Evolutionary conservation across 495 filamentous ascomycete species (phyloP).

Genomic region (Staphylotrichum longicolle): DNA sequence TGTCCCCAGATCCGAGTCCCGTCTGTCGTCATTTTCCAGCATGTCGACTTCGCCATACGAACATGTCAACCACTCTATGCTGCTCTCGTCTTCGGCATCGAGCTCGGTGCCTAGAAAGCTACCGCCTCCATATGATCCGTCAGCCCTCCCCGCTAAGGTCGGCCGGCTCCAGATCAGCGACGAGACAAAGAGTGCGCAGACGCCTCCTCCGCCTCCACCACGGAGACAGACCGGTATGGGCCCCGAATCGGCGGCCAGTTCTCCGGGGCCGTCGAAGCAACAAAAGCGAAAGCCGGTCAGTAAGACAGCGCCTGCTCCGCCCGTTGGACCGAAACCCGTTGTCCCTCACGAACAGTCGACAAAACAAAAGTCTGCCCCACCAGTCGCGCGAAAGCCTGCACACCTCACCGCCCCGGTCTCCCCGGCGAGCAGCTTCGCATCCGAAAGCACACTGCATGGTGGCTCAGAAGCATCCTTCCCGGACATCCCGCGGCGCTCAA

Average conservation of each 20-base stretch:
- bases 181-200: conserved; percentile 30
- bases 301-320: conserved; percentile 33
- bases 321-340: conserved; percentile 29
- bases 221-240: conserved; percentile 40
- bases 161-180: conserved; percentile 39
- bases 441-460: conserved; percentile 3
- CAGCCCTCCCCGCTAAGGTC: conserved; percentile 41
- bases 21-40: conserved; percentile 44
- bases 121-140: conserved; percentile 54
- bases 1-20: conserved; percentile 49
- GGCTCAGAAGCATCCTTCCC: conserved; percentile 5
- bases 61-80: conserved; percentile 46
- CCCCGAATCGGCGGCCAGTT: not conserved
- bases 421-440: conserved; percentile 30
- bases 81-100: conserved; percentile 44
- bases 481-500: conserved; percentile 11
- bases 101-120: conserved; percentile 47
- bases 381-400: conserved; percentile 53
- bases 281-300: conserved; percentile 24
- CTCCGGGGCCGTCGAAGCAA: conserved; percentile 10
- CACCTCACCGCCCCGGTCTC: conserved; percentile 45
- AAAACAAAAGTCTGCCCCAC: conserved; percentile 49
- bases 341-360: conserved; percentile 34
- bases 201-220: conserved; percentile 49
- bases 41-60: conserved; percentile 49